These are phyloP conservation scores for Cadophora luteo-olivacea DNA, from an alignment of 2,329 filamentous ascomycete species.

Conservation along the genomic window DNA sequence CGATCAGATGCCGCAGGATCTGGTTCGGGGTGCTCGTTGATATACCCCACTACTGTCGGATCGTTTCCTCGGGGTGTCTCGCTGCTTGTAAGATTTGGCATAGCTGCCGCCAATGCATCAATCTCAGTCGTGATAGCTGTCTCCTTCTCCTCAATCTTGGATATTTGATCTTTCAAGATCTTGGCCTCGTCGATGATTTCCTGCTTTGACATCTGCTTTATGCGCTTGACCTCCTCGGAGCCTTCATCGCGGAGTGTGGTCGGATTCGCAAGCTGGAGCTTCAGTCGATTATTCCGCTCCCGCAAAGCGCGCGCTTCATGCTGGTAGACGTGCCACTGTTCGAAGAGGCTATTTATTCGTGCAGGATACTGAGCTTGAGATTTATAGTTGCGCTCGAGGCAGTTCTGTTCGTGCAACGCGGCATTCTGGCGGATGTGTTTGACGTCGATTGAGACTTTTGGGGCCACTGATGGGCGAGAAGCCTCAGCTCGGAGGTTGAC, in stretches of 20 bases:
- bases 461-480: constrained; percentile 68
- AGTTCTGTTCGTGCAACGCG: constrained; percentile 82
- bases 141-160: constrained; percentile 66
- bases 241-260: constrained; percentile 51
- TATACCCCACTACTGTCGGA: constrained; percentile 72
- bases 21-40: constrained; percentile 72
- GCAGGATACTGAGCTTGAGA: constrained; percentile 59
- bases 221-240: constrained; percentile 36
- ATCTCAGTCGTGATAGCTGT: constrained; percentile 68
- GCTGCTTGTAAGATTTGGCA: constrained; percentile 85
- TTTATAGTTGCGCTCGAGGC: constrained; percentile 82
- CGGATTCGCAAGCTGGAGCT: constrained; percentile 61
- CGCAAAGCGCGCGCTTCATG: constrained; percentile 64
- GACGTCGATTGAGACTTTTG: constrained; percentile 81
- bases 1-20: constrained; percentile 44
- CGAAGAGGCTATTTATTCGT: constrained; percentile 61
- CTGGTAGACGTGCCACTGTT: constrained; percentile 67
- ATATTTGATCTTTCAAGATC: constrained; percentile 66
- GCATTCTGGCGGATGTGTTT: constrained; percentile 90
- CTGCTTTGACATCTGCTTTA: constrained; percentile 50
- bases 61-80: constrained; percentile 75
- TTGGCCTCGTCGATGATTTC: constrained; percentile 69
- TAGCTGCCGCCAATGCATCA: constrained; percentile 72
- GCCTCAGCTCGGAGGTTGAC: constrained; percentile 29
- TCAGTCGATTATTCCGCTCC: constrained; percentile 70